These are phyloP conservation scores for Setaria viridis DNA, from an alignment of 202 grass and related monocot species.

Conservation along the genomic window DNA sequence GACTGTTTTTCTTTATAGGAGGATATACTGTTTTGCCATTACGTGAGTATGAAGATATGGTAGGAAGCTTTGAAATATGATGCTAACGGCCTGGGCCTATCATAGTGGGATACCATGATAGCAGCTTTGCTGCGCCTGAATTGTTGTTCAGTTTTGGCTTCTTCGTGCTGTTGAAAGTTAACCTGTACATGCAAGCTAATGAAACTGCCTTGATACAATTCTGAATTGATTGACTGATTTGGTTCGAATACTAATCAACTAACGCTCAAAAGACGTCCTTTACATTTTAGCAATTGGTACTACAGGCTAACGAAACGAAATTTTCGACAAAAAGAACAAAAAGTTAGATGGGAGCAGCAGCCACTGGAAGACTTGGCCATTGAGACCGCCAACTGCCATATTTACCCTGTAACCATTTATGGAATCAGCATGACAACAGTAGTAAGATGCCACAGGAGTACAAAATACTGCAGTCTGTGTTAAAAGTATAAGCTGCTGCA, in stretches of 20 bases:
- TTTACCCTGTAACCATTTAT: neutral
- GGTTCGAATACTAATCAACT: neutral
- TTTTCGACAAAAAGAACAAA: neutral
- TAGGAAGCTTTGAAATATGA: neutral
- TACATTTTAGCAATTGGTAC: neutral
- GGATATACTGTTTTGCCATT: constrained; percentile 1
- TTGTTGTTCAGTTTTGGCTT: neutral
- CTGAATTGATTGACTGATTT: neutral
- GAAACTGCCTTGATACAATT: neutral
- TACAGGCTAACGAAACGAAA: neutral
- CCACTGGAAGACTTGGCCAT: neutral
- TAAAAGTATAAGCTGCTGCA: neutral
- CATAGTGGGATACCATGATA: constrained; percentile 19
- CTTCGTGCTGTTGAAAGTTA: neutral
- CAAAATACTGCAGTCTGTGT: no score
- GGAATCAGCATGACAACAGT: neutral
- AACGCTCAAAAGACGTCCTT: no score
- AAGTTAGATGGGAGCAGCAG: neutral
- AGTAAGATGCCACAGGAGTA: neutral
- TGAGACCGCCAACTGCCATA: neutral
- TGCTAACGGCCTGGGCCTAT: neutral
- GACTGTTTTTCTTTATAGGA: neutral
- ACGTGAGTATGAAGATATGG: constrained; percentile 12
- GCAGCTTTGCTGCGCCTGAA: neutral
- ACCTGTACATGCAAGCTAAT: neutral